Evolutionary conservation across 345 rosid species (phyloP).

Genomic region (Sapria himalayana): DNA sequence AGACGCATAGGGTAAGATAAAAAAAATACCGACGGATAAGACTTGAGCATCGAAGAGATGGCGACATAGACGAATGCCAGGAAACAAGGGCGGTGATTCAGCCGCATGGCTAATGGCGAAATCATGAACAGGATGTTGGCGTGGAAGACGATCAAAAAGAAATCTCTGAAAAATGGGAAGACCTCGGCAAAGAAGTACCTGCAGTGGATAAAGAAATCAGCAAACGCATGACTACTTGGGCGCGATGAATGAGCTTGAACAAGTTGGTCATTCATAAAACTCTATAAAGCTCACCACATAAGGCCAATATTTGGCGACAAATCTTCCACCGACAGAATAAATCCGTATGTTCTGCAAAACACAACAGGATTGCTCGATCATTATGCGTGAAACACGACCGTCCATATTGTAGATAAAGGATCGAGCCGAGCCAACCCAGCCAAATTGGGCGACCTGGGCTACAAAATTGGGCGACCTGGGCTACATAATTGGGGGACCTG

Average conservation of each 20-base stretch:
- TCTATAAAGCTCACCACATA: conserved; percentile 36
- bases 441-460: no score
- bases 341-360: conserved; percentile 67
- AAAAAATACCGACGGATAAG: conserved; percentile 94
- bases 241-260: no score
- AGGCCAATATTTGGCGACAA: conserved; percentile 86
- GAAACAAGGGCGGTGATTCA: conserved; percentile 77
- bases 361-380: no score
- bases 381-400: no score
- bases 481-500: no score
- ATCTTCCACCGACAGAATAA: conserved; percentile 84
- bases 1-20: no score
- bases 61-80: conserved; percentile 68
- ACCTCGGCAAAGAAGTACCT: conserved; percentile 99
- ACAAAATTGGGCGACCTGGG: no score
- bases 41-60: conserved; percentile 67
- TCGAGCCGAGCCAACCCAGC: no score
- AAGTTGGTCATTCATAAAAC: no score
- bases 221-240: conserved; percentile 1
- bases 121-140: conserved; percentile 61
- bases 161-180: conserved; percentile 65
- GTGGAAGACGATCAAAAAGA: conserved; percentile 83
- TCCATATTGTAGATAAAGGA: no score
- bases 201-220: conserved; percentile 11
- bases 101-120: conserved; percentile 68